Conservation (phyloP, 2,329 filamentous ascomycete genomes). For the Pestalotiopsis sp. region DNA sequence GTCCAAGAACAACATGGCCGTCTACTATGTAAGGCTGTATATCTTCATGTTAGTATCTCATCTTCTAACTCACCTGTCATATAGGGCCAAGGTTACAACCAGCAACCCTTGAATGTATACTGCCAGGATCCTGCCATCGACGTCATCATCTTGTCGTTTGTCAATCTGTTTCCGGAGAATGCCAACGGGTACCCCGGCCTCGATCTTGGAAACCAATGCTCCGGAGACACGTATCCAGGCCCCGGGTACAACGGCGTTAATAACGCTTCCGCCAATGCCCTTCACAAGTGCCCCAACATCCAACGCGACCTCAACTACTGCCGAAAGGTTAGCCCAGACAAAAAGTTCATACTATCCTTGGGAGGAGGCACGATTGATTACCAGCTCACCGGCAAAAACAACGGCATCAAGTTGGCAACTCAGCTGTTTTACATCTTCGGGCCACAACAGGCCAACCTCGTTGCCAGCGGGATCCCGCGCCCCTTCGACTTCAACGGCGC, state of each 20-base stretch:
- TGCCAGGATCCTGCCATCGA: slow-evolving; percentile 42
- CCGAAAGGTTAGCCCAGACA: slow-evolving; percentile 50
- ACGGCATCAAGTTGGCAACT: slow-evolving; percentile 38
- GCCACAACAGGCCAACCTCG: slow-evolving; percentile 34
- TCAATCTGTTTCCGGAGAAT: slow-evolving; percentile 42
- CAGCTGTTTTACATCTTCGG: slow-evolving; percentile 44
- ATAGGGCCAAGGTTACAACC: slow-evolving; percentile 43
- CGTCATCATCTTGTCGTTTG: slow-evolving; percentile 45
- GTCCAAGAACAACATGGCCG: slow-evolving; percentile 41
- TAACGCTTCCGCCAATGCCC: slow-evolving; percentile 31
- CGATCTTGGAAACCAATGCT: slow-evolving; percentile 46
- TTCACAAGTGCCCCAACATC: slow-evolving; percentile 37
- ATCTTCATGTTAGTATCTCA: background rate
- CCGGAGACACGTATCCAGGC: slow-evolving; percentile 29
- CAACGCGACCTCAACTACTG: slow-evolving; percentile 46
- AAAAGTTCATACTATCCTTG: slow-evolving; percentile 67
- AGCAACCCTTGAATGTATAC: slow-evolving; percentile 37
- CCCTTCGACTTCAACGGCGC: slow-evolving; percentile 29
- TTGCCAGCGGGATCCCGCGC: slow-evolving; percentile 28
- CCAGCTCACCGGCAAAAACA: slow-evolving; percentile 37
- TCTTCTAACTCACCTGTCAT: background rate
- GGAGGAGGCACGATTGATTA: slow-evolving; percentile 50
- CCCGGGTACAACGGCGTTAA: slow-evolving; percentile 35
- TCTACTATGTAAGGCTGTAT: slow-evolving; percentile 41
- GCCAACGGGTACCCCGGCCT: slow-evolving; percentile 43